These are phyloP conservation scores for Fusarium tanahbumbuense DNA, from an alignment of 2,329 filamentous ascomycete genomes.

Conservation along the genomic window DNA sequence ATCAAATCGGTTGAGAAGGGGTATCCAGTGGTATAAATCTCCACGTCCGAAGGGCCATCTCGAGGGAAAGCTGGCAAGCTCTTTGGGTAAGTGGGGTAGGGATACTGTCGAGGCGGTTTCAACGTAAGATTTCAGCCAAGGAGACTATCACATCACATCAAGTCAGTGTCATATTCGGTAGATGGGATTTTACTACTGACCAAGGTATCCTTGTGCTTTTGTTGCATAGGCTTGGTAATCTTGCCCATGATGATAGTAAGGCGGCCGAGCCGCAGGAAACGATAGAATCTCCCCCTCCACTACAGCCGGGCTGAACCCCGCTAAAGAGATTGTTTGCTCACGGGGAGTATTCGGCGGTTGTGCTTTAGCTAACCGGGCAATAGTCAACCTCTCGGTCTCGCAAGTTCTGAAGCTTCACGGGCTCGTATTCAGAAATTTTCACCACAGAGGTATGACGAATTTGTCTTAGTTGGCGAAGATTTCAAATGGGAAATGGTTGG, in stretches of 20 bases:
- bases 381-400: slow-evolving; percentile 15
- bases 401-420: slow-evolving; percentile 18
- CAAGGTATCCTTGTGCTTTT: slow-evolving; percentile 75
- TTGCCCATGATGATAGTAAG: slow-evolving; percentile 71
- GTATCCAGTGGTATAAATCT: slow-evolving; percentile 98
- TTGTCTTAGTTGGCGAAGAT: not conserved
- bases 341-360: slow-evolving; percentile 46
- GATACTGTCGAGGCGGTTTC: slow-evolving; percentile 74
- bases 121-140: slow-evolving; percentile 86
- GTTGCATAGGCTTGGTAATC: slow-evolving; percentile 74
- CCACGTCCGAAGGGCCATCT: slow-evolving; percentile 96
- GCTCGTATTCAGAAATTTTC: slow-evolving; percentile 15
- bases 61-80: slow-evolving; percentile 83
- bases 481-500: slow-evolving; percentile 1
- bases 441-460: not conserved
- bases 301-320: slow-evolving; percentile 55
- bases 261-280: slow-evolving; percentile 69
- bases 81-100: slow-evolving; percentile 79
- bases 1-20: slow-evolving; percentile 92
- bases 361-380: slow-evolving; percentile 43
- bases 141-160: slow-evolving; percentile 69
- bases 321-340: slow-evolving; percentile 54
- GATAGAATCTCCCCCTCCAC: slow-evolving; percentile 68
- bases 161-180: slow-evolving; percentile 44
- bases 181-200: slow-evolving; percentile 55